Conservation (phyloP, 768 basidiomycete genomes). For the Tephrocybe sp. region DNA sequence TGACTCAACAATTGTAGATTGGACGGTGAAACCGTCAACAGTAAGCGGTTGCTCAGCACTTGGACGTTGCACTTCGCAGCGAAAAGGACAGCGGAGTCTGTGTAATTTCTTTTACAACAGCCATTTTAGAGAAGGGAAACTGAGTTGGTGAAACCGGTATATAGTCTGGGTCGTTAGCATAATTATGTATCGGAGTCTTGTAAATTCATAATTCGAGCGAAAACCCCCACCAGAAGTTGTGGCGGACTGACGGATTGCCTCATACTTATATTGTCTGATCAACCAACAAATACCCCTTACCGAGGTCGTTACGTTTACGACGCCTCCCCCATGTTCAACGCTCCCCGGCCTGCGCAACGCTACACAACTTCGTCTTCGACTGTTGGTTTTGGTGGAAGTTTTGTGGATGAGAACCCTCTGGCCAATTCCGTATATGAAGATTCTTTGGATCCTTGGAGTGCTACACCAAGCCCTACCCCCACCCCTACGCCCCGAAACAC, state of each 20-base stretch:
- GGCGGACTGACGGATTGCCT: background rate
- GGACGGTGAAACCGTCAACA: constrained; percentile 81
- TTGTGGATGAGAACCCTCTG: constrained; percentile 76
- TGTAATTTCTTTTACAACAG: constrained; percentile 17
- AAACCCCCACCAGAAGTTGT: background rate
- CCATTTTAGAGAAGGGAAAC: background rate
- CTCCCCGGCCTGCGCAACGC: constrained; percentile 70
- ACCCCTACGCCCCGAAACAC: constrained; percentile 53
- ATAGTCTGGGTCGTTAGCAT: background rate
- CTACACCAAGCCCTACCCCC: constrained; percentile 67
- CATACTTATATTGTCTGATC: background rate
- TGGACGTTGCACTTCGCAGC: constrained; percentile 96
- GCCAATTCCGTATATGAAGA: constrained; percentile 75
- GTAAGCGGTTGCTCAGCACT: constrained; percentile 75
- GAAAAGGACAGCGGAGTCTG: constrained; percentile 48
- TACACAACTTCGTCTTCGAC: constrained; percentile 55
- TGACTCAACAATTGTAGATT: constrained; percentile 46
- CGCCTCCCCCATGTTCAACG: constrained; percentile 71
- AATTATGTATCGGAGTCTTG: constrained; percentile 10
- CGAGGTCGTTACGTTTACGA: constrained; percentile 1
- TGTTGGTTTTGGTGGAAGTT: constrained; percentile 62
- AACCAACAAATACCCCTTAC: constrained; percentile 8
- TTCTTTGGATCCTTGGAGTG: constrained; percentile 78
- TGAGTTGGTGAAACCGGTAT: constrained; percentile 2
- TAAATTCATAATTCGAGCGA: constrained; percentile 12